These are phyloP conservation scores for Ilyonectria sp. DNA, from an alignment of 2,329 filamentous ascomycete species.

Conservation along the genomic window DNA sequence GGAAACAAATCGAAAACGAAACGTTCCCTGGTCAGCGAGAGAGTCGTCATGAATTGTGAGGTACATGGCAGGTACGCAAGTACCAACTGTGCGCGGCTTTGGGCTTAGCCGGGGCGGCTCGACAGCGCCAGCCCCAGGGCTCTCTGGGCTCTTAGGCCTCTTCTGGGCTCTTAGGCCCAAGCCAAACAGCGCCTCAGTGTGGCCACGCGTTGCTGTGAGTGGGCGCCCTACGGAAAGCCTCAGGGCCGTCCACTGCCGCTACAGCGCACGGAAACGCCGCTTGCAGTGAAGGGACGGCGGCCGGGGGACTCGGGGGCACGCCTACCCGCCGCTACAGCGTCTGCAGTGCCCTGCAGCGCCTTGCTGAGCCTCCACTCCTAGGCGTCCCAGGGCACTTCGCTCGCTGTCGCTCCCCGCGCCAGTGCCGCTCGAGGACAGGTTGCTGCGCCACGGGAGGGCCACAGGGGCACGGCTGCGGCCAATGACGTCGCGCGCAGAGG, in stretches of 20 bases:
- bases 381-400: neutral
- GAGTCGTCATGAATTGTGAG: slow-evolving; percentile 9
- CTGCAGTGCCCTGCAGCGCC: slow-evolving; percentile 17
- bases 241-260: neutral
- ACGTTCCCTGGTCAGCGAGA: slow-evolving; percentile 31
- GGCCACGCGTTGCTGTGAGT: slow-evolving; percentile 4
- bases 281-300: slow-evolving; percentile 5
- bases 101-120: slow-evolving; percentile 1
- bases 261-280: slow-evolving; percentile 11
- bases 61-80: neutral
- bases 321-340: slow-evolving; percentile 11
- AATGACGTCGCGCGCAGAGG: slow-evolving; percentile 32
- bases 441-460: slow-evolving; percentile 41
- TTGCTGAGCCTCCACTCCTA: slow-evolving; percentile 19
- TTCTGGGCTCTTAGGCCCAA: neutral
- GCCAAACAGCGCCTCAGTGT: neutral
- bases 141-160: too few relatives aligned
- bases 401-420: neutral
- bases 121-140: neutral
- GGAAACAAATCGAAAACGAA: slow-evolving; percentile 34
- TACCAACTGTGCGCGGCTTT: neutral
- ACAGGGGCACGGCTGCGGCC: slow-evolving; percentile 11
- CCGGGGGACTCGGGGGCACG: neutral
- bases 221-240: slow-evolving; percentile 10
- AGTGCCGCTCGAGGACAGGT: neutral